Conservation (phyloP, 2,329 filamentous ascomycete species). For the Teratosphaeria pseudoeucalypti region DNA sequence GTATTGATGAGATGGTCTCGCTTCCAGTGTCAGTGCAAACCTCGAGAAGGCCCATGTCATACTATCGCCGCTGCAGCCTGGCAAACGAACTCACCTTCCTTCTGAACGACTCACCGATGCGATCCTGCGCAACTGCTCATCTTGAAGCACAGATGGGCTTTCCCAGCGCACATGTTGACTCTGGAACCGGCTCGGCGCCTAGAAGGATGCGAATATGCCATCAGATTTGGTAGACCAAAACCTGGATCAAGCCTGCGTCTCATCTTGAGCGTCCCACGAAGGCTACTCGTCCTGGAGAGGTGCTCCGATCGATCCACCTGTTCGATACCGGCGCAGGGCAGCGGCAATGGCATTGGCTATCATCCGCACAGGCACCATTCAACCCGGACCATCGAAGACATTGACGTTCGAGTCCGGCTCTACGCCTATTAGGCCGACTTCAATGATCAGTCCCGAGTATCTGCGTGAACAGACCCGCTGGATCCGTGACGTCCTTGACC, state of each 20-base stretch:
- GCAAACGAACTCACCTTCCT: neutral
- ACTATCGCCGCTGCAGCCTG: neutral
- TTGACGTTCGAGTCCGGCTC: neutral
- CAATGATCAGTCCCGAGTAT: conserved; percentile 10
- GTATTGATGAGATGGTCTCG: too few species aligned
- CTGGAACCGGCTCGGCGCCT: neutral
- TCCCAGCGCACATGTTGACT: neutral
- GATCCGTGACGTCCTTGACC: conserved; percentile 40
- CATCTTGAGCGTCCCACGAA: neutral
- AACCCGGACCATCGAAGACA: neutral
- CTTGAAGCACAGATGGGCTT: neutral
- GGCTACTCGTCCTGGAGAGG: neutral
- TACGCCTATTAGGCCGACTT: neutral
- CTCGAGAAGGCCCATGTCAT: neutral
- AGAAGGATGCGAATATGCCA: neutral
- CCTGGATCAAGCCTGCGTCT: too few species aligned
- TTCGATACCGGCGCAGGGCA: neutral
- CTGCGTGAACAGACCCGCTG: conserved; percentile 31
- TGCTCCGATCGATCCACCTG: neutral
- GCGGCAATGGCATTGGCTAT: neutral
- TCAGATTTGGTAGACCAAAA: too few species aligned
- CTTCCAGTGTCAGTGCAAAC: too few species aligned
- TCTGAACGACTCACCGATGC: neutral
- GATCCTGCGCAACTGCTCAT: neutral
- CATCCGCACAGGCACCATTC: neutral